Conservation (phyloP, 768 basidiomycete genomes). For the Termitomyces eurrhizus region DNA sequence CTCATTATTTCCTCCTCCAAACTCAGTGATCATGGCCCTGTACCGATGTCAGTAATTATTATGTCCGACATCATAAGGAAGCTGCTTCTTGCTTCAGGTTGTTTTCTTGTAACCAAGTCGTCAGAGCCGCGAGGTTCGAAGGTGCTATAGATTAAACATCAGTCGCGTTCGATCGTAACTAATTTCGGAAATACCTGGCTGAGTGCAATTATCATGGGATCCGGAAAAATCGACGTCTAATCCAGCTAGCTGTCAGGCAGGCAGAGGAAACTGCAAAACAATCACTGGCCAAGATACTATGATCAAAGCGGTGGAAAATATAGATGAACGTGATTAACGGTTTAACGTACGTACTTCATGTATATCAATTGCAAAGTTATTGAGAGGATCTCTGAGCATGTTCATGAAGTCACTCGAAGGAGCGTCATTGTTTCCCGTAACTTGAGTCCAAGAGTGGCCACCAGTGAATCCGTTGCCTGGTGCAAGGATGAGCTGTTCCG, state of each 20-base stretch:
- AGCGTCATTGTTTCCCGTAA: conserved; percentile 26
- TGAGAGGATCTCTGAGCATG: conserved; percentile 34
- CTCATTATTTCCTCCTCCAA: conserved; percentile 40
- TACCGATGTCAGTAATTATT: not conserved
- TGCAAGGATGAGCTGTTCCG: conserved; percentile 39
- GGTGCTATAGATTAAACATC: conserved; percentile 20
- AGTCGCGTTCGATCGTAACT: not conserved
- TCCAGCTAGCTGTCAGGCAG: not conserved
- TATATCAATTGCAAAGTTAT: conserved; percentile 42
- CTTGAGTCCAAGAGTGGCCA: conserved; percentile 40
- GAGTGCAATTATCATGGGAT: conserved; percentile 36
- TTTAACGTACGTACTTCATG: conserved; percentile 31
- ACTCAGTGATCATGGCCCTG: conserved; percentile 43
- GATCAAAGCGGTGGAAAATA: not conserved
- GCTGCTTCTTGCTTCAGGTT: conserved; percentile 30
- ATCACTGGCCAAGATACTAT: conserved; percentile 8
- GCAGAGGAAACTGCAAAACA: not conserved
- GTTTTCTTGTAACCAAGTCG: conserved; percentile 38
- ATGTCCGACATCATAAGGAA: not conserved
- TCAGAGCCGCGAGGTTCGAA: conserved; percentile 37
- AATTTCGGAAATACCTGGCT: conserved; percentile 28
- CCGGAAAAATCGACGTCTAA: conserved; percentile 42
- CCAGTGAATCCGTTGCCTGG: conserved; percentile 46
- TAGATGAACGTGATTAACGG: not conserved
- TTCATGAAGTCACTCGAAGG: conserved; percentile 42